phyloP scores from a whole-genome alignment of 1,284 basidiomycete genomes.

The Moesziomyces globuligerus region DNA sequence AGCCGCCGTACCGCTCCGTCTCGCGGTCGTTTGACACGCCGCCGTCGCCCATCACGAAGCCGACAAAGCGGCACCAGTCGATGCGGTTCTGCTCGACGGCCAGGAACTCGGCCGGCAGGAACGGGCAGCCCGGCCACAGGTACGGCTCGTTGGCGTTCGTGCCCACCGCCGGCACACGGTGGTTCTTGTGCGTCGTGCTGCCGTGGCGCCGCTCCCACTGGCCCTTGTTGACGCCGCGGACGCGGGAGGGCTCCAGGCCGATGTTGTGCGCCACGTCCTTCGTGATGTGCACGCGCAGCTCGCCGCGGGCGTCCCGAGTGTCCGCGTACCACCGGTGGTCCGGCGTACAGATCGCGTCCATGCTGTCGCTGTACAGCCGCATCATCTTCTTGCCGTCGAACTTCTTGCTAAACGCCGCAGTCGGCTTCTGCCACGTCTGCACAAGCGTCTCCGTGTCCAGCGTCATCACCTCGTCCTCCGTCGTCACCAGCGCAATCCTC shows the following conservation, averaged over 20 bases:
- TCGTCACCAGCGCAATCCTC: constrained; percentile 1
- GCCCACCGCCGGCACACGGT: constrained; percentile 8
- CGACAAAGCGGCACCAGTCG: constrained; percentile 20
- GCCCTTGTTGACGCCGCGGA: not conserved
- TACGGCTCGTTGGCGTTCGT: constrained; percentile 13
- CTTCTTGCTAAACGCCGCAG: not conserved
- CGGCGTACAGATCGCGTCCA: constrained; percentile 13
- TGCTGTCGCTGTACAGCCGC: constrained; percentile 5
- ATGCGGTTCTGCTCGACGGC: constrained; percentile 11
- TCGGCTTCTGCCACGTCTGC: constrained; percentile 20
- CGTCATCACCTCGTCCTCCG: constrained; percentile 25
- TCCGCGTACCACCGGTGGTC: constrained; percentile 23
- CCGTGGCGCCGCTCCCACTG: no score
- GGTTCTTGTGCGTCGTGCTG: not conserved
- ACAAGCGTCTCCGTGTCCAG: constrained; percentile 3
- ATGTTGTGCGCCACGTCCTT: not conserved
- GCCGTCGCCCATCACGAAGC: constrained; percentile 17
- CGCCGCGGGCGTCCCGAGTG: not conserved
- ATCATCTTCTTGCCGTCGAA: constrained; percentile 9
- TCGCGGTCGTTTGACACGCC: not conserved
- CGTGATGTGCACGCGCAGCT: not conserved
- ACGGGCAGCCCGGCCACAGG: constrained; percentile 8
- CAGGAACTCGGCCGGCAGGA: constrained; percentile 2
- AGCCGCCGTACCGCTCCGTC: not conserved
- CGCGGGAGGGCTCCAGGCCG: no score